Evolutionary conservation across 495 filamentous ascomycete species (phyloP).

Genomic region (Trichoderma gamsii): DNA sequence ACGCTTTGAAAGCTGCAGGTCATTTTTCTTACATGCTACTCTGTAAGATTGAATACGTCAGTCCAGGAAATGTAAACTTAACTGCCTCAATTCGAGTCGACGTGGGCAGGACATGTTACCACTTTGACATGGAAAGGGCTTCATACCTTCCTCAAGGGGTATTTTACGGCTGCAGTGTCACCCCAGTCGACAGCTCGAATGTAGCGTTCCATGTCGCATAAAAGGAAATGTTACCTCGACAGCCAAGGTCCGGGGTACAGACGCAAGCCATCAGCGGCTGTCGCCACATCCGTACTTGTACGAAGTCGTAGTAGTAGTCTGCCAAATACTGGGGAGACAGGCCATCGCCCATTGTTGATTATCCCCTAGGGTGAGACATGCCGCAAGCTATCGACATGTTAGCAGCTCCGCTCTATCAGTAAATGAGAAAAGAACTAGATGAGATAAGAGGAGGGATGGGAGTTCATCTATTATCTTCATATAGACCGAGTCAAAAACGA

Average conservation of each 20-base stretch:
- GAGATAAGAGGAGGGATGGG: background rate
- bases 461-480: background rate
- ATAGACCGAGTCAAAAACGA: no score
- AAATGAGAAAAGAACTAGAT: background rate
- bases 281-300: background rate
- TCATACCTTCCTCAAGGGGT: conserved; percentile 13
- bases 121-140: background rate
- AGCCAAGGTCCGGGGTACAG: conserved; percentile 7
- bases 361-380: background rate
- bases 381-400: background rate
- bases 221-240: conserved; percentile 12
- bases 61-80: background rate
- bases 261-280: background rate
- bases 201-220: conserved; percentile 12
- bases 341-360: background rate
- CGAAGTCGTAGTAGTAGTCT: no score
- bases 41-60: background rate
- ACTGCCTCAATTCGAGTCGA: background rate
- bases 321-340: background rate
- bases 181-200: conserved; percentile 1
- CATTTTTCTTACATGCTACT: background rate
- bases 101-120: background rate
- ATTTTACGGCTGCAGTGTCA: conserved; percentile 7
- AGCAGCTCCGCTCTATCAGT: background rate
- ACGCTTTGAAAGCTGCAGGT: background rate